phyloP scores from a whole-genome alignment of 768 basidiomycete species.

The Leccinum boreale region DNA sequence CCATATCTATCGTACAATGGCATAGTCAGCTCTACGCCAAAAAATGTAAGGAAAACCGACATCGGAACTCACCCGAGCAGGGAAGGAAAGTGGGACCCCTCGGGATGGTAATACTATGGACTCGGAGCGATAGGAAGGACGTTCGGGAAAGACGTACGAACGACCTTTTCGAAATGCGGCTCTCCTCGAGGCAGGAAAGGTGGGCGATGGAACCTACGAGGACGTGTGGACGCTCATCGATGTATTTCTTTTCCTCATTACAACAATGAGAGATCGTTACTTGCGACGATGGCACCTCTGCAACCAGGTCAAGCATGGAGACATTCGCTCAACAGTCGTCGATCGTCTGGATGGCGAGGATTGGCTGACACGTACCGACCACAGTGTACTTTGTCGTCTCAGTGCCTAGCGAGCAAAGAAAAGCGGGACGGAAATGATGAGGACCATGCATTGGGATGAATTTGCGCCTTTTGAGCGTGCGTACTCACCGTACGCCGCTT shows the following conservation, averaged over 20 bases:
- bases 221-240: background rate
- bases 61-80: too few species aligned
- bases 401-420: conserved; percentile 13
- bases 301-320: conserved; percentile 40
- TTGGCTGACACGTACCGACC: conserved; percentile 34
- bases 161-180: conserved; percentile 45
- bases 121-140: background rate
- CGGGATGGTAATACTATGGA: too few species aligned
- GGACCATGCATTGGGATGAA: background rate
- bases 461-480: background rate
- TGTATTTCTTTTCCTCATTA: background rate
- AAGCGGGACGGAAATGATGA: background rate
- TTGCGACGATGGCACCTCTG: conserved; percentile 41
- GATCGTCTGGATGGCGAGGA: too few species aligned
- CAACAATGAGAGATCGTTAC: conserved; percentile 22
- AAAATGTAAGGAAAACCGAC: background rate
- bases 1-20: too few species aligned
- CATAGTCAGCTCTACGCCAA: background rate
- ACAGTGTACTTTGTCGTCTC: conserved; percentile 39
- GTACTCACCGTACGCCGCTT: conserved; percentile 41
- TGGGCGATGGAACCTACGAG: conserved; percentile 47
- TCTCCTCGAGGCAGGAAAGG: conserved; percentile 48
- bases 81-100: too few species aligned
- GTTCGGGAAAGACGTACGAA: conserved; percentile 32
- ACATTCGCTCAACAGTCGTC: background rate